phyloP scores from a whole-genome alignment of 768 basidiomycete genomes.

The Mycena amicta region DNA sequence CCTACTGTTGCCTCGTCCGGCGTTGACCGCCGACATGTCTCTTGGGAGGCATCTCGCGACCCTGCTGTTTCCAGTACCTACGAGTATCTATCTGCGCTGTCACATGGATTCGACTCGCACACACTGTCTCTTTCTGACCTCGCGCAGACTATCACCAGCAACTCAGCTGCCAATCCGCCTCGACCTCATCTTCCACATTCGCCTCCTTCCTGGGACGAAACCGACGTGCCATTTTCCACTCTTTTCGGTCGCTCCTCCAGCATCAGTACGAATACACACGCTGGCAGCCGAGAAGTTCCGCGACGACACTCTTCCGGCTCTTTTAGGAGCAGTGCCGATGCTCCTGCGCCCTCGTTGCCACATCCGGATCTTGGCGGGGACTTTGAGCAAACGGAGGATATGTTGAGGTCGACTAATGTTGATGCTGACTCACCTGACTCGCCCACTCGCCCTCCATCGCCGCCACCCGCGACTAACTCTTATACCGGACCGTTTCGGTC shows the following conservation, averaged over 20 bases:
- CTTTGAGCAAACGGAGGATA: slow-evolving; percentile 22
- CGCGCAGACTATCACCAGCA: slow-evolving; percentile 23
- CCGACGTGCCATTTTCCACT: slow-evolving; percentile 16
- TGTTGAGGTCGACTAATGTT: slow-evolving; percentile 7
- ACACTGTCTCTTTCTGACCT: slow-evolving; percentile 22
- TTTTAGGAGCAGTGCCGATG: slow-evolving; percentile 23
- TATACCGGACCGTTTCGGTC: slow-evolving; percentile 52
- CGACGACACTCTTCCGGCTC: slow-evolving; percentile 17
- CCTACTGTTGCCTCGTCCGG: slow-evolving; percentile 14
- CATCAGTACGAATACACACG: not conserved
- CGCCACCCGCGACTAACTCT: slow-evolving; percentile 35
- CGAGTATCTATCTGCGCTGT: slow-evolving; percentile 18
- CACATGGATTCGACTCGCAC: slow-evolving; percentile 18
- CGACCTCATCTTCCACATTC: not conserved
- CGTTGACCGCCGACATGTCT: slow-evolving; percentile 22
- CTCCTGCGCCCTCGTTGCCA: slow-evolving; percentile 31
- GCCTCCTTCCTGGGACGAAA: slow-evolving; percentile 1
- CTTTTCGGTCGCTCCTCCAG: slow-evolving; percentile 9
- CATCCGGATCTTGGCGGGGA: slow-evolving; percentile 33
- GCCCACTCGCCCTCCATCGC: slow-evolving; percentile 11
- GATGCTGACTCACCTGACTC: slow-evolving; percentile 1
- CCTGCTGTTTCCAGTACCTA: slow-evolving; percentile 14
- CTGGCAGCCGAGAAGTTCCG: not conserved
- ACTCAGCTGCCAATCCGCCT: slow-evolving; percentile 1
- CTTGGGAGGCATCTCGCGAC: slow-evolving; percentile 20